Evolutionary conservation across 2,329 filamentous ascomycete genomes (phyloP), one percentile per base, ranked within the genome.

Genomic region (Aspergillus texensis): DNA sequence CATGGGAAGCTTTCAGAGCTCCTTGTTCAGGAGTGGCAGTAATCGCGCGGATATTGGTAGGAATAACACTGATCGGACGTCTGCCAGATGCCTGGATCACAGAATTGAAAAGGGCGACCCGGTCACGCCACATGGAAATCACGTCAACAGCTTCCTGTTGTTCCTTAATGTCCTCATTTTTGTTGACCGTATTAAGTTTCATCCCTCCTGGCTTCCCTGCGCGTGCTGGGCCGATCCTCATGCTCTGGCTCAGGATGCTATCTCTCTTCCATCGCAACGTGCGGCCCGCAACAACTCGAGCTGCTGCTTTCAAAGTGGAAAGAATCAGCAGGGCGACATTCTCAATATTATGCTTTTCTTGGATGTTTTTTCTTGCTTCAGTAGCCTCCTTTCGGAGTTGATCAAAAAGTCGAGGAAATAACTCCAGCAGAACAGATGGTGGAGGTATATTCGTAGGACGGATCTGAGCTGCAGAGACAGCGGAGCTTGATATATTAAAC

Each of bases 181-280:
- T 94, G 78, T 97, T 94, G 46, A 98, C 83, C 14, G 92, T 91
- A 0, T 90, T 87, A 24, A 98, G 86, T 78, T 97, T 98, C 94
- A 98, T 97, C 4, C 94, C 88, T n/a, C 84, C 89, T 57, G 80
- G 77, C 70, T 91, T 92, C 3, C 89, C 89, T 2, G 89, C 86
- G 19, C 88, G 88, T 1, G 92, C 92, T 24, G 86, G 86, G 0
- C 88, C 88, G 65, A 98, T 96, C 62, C 91, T 89, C 91, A 96
- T 97, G 72, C 90, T 89, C 77, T 97, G 93, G 1, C 91, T 87
- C 14, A 98, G 82, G 65, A 93, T 88, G 65, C 88, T 90, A 78
- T 98, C 94, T 60, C 94, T 87, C 75, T 96, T 94, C 94, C 94
- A 98, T 62, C 94, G 90, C 58, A 91, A 82, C 72, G 92, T 93